Base-by-base conservation (phyloP, 352 stramenopile species). In the Globisporangium parvum region DNA sequence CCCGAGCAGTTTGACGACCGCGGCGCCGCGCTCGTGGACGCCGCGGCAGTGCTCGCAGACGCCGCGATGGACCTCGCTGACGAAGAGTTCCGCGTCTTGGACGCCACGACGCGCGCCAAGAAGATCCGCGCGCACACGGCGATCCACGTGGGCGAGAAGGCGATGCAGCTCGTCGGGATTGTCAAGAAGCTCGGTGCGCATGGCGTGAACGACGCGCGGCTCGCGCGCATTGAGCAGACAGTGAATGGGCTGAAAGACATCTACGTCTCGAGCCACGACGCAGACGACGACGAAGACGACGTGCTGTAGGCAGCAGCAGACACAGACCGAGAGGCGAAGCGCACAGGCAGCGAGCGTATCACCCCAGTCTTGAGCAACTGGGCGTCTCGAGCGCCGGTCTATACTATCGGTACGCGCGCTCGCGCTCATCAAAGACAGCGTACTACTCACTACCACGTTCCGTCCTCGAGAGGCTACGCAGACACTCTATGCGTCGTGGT, bases 251-350 rank as follows among this genome's bases (percentile, higher is more conserved):
- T 88, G 17, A 88, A 88, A 45, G 78, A 88, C 15, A 47, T 71
- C 26, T 92, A 78, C 51, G 58, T 89, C 51, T 67, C 56, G 53
- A 77, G 67, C 12, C 68, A 88, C 53, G 68, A 89, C 53, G 82
- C 91, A 53, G 80, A 87, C 24, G 81, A 92, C 55, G 85, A 95
- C 56, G 85, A 95, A 54, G 85, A 93, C 57, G 85, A 95, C 64
- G 82, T 95, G 54, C 63, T 95, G 55, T 95, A 88, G 68, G n/a
- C 44, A 28, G 44, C 28, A 24, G 21, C 21, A n/a, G 6, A 49
- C 24, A 21, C n/a, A 28, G 44, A 18, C 31, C 33, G 11, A 47
- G 14, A 49, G 10, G 6, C 39, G n/a, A 39, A 47, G n/a, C n/a
- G n/a, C n/a, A n/a, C n/a, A n/a, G n/a, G n/a, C n/a, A n/a, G n/a